A percentile compares a stretch with the other conserved stretches of the same genome.
phyloP scores from a whole-genome alignment of 495 filamentous ascomycete genomes.

The Hypoxylon subgilvum region DNA sequence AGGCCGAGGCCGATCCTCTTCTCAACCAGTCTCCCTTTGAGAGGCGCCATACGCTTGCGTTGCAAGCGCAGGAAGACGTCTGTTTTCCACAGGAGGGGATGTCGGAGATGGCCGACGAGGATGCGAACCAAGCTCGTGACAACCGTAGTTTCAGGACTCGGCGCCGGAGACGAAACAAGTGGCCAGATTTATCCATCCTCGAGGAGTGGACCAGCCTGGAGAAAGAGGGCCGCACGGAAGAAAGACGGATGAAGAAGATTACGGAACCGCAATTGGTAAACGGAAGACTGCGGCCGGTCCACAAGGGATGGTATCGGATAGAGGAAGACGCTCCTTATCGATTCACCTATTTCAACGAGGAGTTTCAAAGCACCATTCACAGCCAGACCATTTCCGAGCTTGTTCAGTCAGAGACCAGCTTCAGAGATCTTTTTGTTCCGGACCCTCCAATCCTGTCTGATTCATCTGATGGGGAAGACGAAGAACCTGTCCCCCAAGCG shows the following conservation, averaged over 20 bases:
- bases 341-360: constrained; percentile 98
- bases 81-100: constrained; percentile 84
- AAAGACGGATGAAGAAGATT: constrained; percentile 86
- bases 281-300: constrained; percentile 78
- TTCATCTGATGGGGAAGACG: constrained; percentile 68
- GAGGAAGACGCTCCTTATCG: constrained; percentile 92
- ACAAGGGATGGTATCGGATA: constrained; percentile 82
- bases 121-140: constrained; percentile 48
- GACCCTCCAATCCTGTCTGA: constrained; percentile 60
- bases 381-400: constrained; percentile 93
- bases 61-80: constrained; percentile 80
- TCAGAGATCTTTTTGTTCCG: constrained; percentile 78
- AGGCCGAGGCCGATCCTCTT: constrained; percentile 42
- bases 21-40: constrained; percentile 46
- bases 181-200: constrained; percentile 69
- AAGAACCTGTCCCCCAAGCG: constrained; percentile 40
- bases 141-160: constrained; percentile 44
- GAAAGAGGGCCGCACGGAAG: constrained; percentile 87
- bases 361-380: constrained; percentile 91
- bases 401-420: constrained; percentile 79
- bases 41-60: constrained; percentile 54
- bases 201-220: constrained; percentile 92
- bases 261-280: constrained; percentile 91
- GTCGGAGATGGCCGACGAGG: constrained; percentile 82
- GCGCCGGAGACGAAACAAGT: constrained; percentile 61